These are phyloP conservation scores for Gossypium lobatum DNA, from an alignment of 441 rosid genomes.

Conservation along the genomic window DNA sequence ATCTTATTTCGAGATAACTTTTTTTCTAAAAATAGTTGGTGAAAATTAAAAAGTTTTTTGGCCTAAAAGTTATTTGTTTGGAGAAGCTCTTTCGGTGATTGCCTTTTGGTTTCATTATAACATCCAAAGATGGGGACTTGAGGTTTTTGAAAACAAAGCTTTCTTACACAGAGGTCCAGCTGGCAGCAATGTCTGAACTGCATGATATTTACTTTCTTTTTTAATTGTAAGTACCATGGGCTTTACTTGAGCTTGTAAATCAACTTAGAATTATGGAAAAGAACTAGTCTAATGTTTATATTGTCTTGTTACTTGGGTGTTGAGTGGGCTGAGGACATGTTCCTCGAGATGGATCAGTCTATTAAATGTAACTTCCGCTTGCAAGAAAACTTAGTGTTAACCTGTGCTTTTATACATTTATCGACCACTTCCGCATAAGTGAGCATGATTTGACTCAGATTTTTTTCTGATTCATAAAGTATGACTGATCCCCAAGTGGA, in stretches of 20 bases:
- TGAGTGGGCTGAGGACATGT: neutral
- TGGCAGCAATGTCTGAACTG: neutral
- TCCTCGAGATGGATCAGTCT: neutral
- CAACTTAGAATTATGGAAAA: neutral
- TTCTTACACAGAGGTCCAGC: neutral
- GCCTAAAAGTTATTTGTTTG: neutral
- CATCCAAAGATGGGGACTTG: neutral
- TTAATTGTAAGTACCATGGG: neutral
- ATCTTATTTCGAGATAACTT: neutral
- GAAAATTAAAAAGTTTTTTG: neutral
- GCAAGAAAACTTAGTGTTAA: neutral
- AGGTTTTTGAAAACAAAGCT: neutral
- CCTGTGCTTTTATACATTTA: neutral
- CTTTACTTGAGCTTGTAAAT: neutral
- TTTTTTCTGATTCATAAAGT: neutral
- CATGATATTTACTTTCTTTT: neutral
- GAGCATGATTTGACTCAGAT: neutral
- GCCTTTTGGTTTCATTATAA: conserved; percentile 1
- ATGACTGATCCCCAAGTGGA: neutral
- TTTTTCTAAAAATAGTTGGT: neutral
- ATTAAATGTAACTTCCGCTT: neutral
- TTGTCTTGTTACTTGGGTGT: neutral
- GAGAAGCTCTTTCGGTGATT: neutral
- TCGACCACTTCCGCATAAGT: neutral
- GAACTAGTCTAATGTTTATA: neutral